Conservation (phyloP, 129 eudicot genomes). For the Arctium lappa region DNA sequence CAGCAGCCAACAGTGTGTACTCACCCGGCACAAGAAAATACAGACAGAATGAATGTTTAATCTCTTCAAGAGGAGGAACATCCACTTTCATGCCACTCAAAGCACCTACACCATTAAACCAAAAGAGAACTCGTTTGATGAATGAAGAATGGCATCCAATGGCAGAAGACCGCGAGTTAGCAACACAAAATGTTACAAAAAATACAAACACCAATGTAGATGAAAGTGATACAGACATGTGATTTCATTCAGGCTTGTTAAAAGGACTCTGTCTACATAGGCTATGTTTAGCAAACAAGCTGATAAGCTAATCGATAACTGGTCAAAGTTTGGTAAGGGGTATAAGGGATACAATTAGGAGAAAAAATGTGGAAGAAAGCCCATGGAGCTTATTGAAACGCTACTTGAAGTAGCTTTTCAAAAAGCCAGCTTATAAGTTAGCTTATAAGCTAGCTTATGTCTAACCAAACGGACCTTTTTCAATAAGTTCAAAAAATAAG, state of each 20-base stretch:
- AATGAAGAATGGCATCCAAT: background rate
- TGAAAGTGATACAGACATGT: background rate
- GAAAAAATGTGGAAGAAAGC: background rate
- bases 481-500: background rate
- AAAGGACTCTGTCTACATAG: background rate
- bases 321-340: background rate
- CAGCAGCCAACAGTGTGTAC: conserved; percentile 92
- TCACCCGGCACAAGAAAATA: conserved; percentile 94
- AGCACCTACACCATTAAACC: conserved; percentile 51
- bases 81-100: conserved; percentile 70
- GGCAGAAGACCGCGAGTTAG: no score
- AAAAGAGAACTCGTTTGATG: background rate
- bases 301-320: background rate
- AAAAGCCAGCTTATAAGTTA: background rate
- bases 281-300: background rate
- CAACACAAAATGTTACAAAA: no score
- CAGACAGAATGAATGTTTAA: conserved; percentile 70
- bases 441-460: background rate
- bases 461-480: background rate
- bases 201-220: background rate
- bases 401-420: background rate
- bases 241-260: background rate
- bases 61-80: conserved; percentile 87
- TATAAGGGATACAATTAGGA: no score
- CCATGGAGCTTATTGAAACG: background rate